These are phyloP conservation scores for Calonectria pteridis DNA, from an alignment of 2,329 filamentous ascomycete genomes.

Conservation along the genomic window DNA sequence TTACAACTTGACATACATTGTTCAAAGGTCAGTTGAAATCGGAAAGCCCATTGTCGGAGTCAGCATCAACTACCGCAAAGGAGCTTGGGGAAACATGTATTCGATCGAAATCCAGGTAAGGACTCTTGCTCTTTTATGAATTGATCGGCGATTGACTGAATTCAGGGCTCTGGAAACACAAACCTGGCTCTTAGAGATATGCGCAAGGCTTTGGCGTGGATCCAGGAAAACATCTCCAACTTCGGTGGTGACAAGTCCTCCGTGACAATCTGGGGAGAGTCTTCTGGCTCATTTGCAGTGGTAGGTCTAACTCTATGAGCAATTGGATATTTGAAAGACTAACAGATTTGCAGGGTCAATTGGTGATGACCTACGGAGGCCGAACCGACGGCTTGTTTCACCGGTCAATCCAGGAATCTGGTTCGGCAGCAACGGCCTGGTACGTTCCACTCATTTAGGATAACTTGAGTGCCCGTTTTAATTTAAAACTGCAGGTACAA, in stretches of 20 bases:
- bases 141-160: neutral
- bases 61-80: slow-evolving; percentile 13
- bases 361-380: neutral
- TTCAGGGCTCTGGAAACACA: neutral
- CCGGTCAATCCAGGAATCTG: neutral
- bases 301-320: neutral
- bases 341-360: neutral
- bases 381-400: neutral
- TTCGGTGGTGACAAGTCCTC: slow-evolving; percentile 4
- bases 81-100: slow-evolving; percentile 3
- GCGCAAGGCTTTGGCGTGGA: neutral
- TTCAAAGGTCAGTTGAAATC: slow-evolving; percentile 55
- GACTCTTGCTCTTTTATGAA: no score
- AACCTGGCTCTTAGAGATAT: neutral
- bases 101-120: slow-evolving; percentile 3
- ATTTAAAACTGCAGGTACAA: neutral
- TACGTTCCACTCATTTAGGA: neutral
- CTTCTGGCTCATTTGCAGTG: neutral
- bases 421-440: neutral
- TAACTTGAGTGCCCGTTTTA: neutral
- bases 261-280: slow-evolving; percentile 7
- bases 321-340: no score
- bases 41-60: slow-evolving; percentile 57
- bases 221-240: slow-evolving; percentile 1
- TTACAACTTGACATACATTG: slow-evolving; percentile 71